A percentile compares a stretch with the other conserved stretches of the same genome.
phyloP scores from a whole-genome alignment of 1,284 basidiomycete genomes.

The Sanghuangporus sanghuang region DNA sequence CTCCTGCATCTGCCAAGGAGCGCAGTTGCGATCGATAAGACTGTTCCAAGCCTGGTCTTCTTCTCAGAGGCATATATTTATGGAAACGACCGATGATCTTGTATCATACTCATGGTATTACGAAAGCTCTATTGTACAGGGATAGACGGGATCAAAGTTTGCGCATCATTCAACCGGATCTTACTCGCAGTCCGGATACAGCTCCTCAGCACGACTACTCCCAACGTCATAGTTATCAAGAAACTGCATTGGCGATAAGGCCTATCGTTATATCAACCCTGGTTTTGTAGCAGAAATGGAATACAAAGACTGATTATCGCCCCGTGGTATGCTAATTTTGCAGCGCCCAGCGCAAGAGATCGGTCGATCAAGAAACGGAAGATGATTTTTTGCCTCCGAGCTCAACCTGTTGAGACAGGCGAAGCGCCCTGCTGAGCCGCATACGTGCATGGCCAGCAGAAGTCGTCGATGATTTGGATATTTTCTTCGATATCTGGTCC shows the following conservation, averaged over 20 bases:
- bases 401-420: neutral
- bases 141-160: neutral
- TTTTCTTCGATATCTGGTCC: constrained; percentile 50
- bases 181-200: neutral
- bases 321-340: neutral
- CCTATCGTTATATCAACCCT: neutral
- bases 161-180: neutral
- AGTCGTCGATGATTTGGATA: constrained; percentile 52
- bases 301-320: neutral
- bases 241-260: neutral
- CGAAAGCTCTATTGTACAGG: neutral
- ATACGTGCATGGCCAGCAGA: constrained; percentile 31
- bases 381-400: neutral
- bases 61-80: neutral
- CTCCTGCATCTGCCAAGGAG: neutral
- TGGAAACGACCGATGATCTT: neutral
- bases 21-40: neutral
- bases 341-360: neutral
- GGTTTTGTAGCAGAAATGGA: neutral
- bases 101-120: neutral
- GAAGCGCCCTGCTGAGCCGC: constrained; percentile 9
- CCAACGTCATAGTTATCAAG: neutral
- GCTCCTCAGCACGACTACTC: neutral
- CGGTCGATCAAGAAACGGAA: neutral
- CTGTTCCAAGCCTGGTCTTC: neutral